phyloP scores from a whole-genome alignment of 306 rosid species.

The Dryas alaskensis region DNA sequence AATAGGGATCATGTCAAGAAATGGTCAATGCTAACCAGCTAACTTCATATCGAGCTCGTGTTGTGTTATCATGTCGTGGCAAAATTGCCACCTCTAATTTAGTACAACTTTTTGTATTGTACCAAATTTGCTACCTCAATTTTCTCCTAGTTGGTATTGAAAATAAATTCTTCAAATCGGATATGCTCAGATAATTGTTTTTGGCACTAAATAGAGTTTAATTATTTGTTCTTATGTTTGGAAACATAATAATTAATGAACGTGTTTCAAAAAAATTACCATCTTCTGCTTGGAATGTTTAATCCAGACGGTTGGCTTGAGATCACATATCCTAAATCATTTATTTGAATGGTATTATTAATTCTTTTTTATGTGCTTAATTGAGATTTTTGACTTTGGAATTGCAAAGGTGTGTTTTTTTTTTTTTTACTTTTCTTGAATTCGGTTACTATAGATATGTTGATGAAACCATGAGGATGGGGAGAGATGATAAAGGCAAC shows the following conservation, averaged over 20 bases:
- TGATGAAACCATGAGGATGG: slow-evolving; percentile 73
- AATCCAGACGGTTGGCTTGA: slow-evolving; percentile 96
- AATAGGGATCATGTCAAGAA: too few species aligned
- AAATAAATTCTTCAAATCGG: too few species aligned
- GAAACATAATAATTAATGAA: slow-evolving; percentile 58
- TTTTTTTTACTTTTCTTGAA: neutral
- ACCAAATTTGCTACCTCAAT: too few species aligned
- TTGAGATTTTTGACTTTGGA: neutral
- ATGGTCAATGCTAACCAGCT: too few species aligned
- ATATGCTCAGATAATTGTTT: neutral
- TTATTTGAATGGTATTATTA: neutral
- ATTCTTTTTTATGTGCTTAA: too few species aligned
- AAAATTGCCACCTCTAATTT: too few species aligned
- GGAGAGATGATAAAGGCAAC: slow-evolving; percentile 48
- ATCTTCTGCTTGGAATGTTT: slow-evolving; percentile 74
- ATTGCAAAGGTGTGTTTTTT: neutral
- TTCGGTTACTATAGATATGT: slow-evolving; percentile 46
- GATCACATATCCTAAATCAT: slow-evolving; percentile 71
- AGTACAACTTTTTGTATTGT: too few species aligned
- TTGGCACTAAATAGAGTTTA: neutral
- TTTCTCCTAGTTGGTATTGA: too few species aligned
- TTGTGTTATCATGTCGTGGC: too few species aligned
- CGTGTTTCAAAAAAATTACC: slow-evolving; percentile 65
- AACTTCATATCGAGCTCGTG: too few species aligned
- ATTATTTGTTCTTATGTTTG: slow-evolving; percentile 13